Percentiles rank a stretch among this genome's conserved stretches.
These are phyloP conservation scores for Fusarium euwallaceae DNA, from an alignment of 2,329 filamentous ascomycete species.

Conservation along the genomic window DNA sequence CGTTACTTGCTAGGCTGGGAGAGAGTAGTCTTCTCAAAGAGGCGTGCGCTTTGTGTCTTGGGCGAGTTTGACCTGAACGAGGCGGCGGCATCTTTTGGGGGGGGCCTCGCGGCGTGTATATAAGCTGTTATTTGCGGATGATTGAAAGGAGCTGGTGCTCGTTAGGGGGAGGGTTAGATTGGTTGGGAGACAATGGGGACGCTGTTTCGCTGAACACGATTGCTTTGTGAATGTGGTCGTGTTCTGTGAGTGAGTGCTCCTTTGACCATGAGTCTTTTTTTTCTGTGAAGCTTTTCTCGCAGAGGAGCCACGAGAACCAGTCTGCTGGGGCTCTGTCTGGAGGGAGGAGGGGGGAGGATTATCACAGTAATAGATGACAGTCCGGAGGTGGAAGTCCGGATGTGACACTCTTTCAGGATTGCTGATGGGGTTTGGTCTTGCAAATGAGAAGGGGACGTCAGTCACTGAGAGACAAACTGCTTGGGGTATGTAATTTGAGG, in stretches of 20 bases:
- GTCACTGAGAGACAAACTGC: conserved; percentile 30
- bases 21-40: conserved; percentile 11
- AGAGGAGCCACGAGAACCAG: conserved; percentile 13
- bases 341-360: neutral
- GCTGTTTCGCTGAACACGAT: conserved; percentile 32
- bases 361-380: conserved; percentile 15
- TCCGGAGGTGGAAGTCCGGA: conserved; percentile 14
- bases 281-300: neutral
- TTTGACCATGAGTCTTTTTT: neutral
- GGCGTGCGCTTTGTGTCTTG: conserved; percentile 17
- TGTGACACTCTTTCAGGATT: conserved; percentile 11
- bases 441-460: conserved; percentile 13
- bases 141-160: conserved; percentile 1
- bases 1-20: conserved; percentile 22
- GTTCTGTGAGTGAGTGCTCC: conserved; percentile 9
- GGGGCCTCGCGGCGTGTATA: conserved; percentile 6
- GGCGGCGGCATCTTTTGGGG: neutral
- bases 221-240: conserved; percentile 15
- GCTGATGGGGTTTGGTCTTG: neutral
- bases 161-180: neutral
- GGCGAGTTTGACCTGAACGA: neutral
- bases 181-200: neutral
- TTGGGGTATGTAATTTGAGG: neutral
- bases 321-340: neutral
- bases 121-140: conserved; percentile 7